These are phyloP conservation scores for Protomyces arabidopsidicola DNA, from an alignment of 1,139 yeast species.

Conservation along the genomic window DNA sequence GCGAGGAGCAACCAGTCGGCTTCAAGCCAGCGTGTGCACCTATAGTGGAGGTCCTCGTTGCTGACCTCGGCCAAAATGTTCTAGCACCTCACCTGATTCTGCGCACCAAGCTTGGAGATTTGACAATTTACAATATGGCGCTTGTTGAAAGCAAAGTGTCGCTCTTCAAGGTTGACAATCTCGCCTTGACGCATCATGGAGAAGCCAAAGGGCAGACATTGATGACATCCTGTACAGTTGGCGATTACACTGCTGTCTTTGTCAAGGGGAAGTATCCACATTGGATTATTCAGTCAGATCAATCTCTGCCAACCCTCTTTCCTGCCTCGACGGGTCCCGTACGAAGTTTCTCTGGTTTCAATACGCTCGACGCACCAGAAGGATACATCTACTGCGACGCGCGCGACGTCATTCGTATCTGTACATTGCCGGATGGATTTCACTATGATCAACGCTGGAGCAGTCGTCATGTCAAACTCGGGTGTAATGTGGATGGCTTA, in stretches of 20 bases:
- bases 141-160: conserved; percentile 2
- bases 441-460: conserved; percentile 66
- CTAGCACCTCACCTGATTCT: conserved; percentile 61
- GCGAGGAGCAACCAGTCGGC: neutral
- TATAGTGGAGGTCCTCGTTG: conserved; percentile 64
- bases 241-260: conserved; percentile 58
- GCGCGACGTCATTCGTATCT: conserved; percentile 65
- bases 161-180: conserved; percentile 21
- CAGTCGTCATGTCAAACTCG: conserved; percentile 48
- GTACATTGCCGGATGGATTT: conserved; percentile 50
- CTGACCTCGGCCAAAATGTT: conserved; percentile 57
- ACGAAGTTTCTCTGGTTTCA: conserved; percentile 31
- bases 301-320: conserved; percentile 61
- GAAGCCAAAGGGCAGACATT: neutral
- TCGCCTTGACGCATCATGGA: conserved; percentile 1
- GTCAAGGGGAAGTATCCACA: conserved; percentile 70
- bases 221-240: conserved; percentile 38
- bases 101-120: conserved; percentile 75
- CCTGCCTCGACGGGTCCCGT: conserved; percentile 35
- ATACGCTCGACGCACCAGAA: conserved; percentile 36
- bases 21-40: conserved; percentile 11
- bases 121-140: conserved; percentile 56
- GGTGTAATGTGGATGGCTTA: conserved; percentile 63
- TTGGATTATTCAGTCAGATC: conserved; percentile 58
- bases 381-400: conserved; percentile 73